Percentiles rank a stretch among this genome's conserved stretches.
phyloP scores from a whole-genome alignment of 345 rosid genomes.

The Lumnitzera racemosa region DNA sequence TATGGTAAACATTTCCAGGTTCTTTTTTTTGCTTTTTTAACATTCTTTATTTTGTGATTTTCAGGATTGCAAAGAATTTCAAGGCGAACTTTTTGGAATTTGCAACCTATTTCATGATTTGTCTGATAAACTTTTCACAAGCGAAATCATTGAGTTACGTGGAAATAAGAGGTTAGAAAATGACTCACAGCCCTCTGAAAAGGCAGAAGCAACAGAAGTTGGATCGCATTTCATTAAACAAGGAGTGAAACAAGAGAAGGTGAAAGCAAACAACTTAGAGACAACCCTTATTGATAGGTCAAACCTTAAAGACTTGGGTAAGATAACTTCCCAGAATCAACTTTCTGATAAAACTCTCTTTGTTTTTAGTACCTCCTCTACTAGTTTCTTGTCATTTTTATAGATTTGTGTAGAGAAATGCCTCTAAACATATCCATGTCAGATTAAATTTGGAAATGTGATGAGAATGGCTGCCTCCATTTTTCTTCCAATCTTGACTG shows the following conservation, averaged over 20 bases:
- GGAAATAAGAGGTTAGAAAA: slow-evolving; percentile 29
- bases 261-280: slow-evolving; percentile 12
- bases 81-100: slow-evolving; percentile 92
- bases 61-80: slow-evolving; percentile 90
- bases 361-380: background rate
- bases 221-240: slow-evolving; percentile 13
- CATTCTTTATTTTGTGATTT: background rate
- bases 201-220: slow-evolving; percentile 20
- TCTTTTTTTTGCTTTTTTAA: slow-evolving; percentile 1
- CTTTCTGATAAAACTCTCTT: background rate
- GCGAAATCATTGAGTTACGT: slow-evolving; percentile 61
- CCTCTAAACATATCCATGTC: too few species aligned
- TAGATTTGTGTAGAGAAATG: too few species aligned
- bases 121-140: slow-evolving; percentile 82
- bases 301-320: slow-evolving; percentile 58
- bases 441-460: too few species aligned
- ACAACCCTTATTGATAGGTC: slow-evolving; percentile 18
- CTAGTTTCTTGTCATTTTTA: background rate
- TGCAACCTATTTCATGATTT: slow-evolving; percentile 87
- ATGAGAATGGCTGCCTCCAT: too few species aligned
- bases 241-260: slow-evolving; percentile 9
- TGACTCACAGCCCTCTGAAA: slow-evolving; percentile 3
- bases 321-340: slow-evolving; percentile 10
- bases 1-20: background rate
- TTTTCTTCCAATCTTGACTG: too few species aligned